These are phyloP conservation scores for Pugionium cornutum DNA, from an alignment of 345 rosid genomes.

Conservation along the genomic window DNA sequence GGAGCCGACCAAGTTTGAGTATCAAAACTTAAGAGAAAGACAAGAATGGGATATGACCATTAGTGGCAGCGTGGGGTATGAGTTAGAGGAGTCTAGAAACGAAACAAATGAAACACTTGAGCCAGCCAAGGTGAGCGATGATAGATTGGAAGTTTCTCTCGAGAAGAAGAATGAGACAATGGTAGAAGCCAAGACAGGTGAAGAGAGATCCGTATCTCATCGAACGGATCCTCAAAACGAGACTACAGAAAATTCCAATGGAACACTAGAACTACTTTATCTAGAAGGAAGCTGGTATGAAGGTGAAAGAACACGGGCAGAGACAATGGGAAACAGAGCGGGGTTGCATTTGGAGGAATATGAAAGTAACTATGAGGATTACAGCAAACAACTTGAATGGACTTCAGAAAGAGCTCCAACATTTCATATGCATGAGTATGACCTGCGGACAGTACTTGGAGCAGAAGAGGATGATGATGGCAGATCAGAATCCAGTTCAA, in stretches of 20 bases:
- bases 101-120: conserved; percentile 24
- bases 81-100: conserved; percentile 15
- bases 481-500: conserved; percentile 15
- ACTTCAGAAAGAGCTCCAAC: conserved; percentile 30
- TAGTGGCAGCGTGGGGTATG: conserved; percentile 14
- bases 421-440: conserved; percentile 10
- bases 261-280: conserved; percentile 27
- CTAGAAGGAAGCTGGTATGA: conserved; percentile 19
- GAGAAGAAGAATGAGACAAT: conserved; percentile 10
- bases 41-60: conserved; percentile 25
- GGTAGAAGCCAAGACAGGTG: conserved; percentile 21
- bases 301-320: conserved; percentile 32
- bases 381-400: conserved; percentile 21
- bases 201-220: conserved; percentile 18
- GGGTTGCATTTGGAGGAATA: conserved; percentile 41
- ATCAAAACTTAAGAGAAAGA: conserved; percentile 13
- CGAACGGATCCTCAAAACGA: conserved; percentile 3
- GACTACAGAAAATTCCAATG: conserved; percentile 5
- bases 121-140: conserved; percentile 12
- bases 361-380: conserved; percentile 32
- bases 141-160: conserved; percentile 7
- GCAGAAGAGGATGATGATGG: conserved; percentile 23
- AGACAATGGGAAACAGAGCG: conserved; percentile 39
- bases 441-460: conserved; percentile 10
- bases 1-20: conserved; percentile 21